phyloP scores from a whole-genome alignment of 2,329 filamentous ascomycete species.

The Seiridium cupressi region DNA sequence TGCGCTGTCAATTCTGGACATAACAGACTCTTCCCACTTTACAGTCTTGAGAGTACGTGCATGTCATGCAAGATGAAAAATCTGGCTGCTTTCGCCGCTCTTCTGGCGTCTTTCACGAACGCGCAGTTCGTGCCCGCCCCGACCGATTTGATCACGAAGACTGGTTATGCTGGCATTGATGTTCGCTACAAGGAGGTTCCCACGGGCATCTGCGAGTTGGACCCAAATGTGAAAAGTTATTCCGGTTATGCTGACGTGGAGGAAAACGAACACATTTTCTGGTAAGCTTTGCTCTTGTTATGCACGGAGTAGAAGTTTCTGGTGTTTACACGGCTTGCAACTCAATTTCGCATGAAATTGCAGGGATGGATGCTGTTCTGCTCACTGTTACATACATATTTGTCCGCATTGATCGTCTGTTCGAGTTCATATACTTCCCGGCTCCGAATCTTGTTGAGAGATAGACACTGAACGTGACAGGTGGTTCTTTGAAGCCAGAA shows the following conservation, averaged over 20 bases:
- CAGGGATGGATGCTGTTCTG: too few species aligned
- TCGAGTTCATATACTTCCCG: too few species aligned
- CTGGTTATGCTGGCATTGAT: slow-evolving; percentile 31
- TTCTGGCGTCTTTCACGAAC: background rate
- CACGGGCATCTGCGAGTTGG: slow-evolving; percentile 41
- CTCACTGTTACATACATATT: too few species aligned
- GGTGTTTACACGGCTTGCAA: too few species aligned
- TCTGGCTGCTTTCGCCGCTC: background rate
- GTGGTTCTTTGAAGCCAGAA: slow-evolving; percentile 50
- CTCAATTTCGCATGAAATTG: too few species aligned
- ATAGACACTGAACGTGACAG: slow-evolving; percentile 10
- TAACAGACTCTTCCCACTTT: too few species aligned
- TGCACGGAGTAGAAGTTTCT: too few species aligned
- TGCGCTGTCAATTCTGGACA: too few species aligned
- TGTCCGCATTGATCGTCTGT: too few species aligned
- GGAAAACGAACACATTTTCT: slow-evolving; percentile 38
- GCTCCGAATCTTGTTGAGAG: background rate
- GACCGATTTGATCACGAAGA: slow-evolving; percentile 20
- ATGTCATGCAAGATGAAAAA: background rate
- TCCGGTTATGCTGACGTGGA: slow-evolving; percentile 40
- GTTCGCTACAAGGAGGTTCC: slow-evolving; percentile 48
- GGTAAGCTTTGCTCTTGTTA: background rate
- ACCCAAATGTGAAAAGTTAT: slow-evolving; percentile 38
- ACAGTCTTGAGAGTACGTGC: background rate
- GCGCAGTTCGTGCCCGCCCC: slow-evolving; percentile 27